Evolutionary conservation across 768 basidiomycete genomes (phyloP), one percentile per base, ranked within the genome.

Genomic region (Agaricus blazei): DNA sequence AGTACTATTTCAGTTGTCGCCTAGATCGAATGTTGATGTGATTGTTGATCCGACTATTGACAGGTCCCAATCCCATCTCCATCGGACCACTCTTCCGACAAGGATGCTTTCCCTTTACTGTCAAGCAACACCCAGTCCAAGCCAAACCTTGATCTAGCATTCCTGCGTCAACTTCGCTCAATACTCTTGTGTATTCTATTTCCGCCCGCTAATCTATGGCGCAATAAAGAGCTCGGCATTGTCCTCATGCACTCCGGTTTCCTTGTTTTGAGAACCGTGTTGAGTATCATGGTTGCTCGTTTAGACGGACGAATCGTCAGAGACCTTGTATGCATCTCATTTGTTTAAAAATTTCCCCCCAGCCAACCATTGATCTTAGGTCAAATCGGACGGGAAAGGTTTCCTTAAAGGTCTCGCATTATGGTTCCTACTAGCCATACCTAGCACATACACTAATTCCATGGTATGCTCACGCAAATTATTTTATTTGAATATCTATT

Each of bases 401-500:
- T 98, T 98, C 66, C 60, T 92, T 15, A 80, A 74, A 51, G 95
- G 94, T 1, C 70, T 98, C 1, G 87, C 75, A 0, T 74, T 91
- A 52, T 98, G 96, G 96, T 97, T 95, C 64, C 73, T 84, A 9
- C 77, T 98, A 9, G 93, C 94, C 1, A 78, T 98, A 26, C 96
- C 96, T 0, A 93, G 90, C 65, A 93, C 93, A 23, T 94, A 93
- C 66, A 98, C 96, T 0, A 98, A 98, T 65, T 87, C 91, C 1
- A 93, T 98, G 91, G 92, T 90, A 31, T 48, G 73, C 57, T 12
- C 23, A 15, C 14, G 14, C 3, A 40, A 15, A n/a, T 41, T n/a
- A 8, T 19, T 23, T 19, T 27, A 26, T 14, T 28, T 19, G 14
- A 43, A 41, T 34, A 6, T 15, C 5, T 27, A 7, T n/a, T 4